phyloP scores from a whole-genome alignment of 164 flowering plant genomes.

The Buxus sempervirens region DNA sequence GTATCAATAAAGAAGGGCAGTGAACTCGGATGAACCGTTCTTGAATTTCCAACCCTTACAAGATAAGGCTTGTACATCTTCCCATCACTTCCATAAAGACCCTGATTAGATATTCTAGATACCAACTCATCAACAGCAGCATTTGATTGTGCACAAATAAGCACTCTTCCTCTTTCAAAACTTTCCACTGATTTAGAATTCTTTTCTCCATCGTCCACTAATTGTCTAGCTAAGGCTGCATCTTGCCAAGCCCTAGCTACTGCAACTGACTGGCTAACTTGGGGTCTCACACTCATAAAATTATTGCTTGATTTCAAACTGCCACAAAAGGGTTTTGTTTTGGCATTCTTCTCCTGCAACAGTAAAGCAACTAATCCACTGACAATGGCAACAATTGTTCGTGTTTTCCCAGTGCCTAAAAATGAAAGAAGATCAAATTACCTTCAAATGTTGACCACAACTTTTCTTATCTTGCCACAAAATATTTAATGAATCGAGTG shows the following conservation, averaged over 20 bases:
- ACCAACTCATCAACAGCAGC: slow-evolving; percentile 98
- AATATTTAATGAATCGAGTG: background rate
- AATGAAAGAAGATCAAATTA: slow-evolving; percentile 11
- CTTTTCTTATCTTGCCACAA: too few species aligned
- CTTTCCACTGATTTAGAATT: slow-evolving; percentile 28
- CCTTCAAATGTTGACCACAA: too few species aligned
- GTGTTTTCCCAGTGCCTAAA: slow-evolving; percentile 95
- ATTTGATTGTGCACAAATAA: slow-evolving; percentile 98
- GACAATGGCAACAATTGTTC: slow-evolving; percentile 86
- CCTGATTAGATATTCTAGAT: slow-evolving; percentile 70
- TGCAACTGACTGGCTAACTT: slow-evolving; percentile 58
- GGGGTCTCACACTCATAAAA: slow-evolving; percentile 28
- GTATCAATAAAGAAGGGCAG: slow-evolving; percentile 89
- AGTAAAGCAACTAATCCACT: slow-evolving; percentile 73
- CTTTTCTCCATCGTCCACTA: slow-evolving; percentile 46
- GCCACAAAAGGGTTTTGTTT: slow-evolving; percentile 12
- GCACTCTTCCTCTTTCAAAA: slow-evolving; percentile 61
- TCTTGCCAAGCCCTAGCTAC: slow-evolving; percentile 95
- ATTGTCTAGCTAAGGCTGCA: slow-evolving; percentile 83
- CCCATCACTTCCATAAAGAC: slow-evolving; percentile 82
- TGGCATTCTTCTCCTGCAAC: slow-evolving; percentile 22
- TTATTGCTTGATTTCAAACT: slow-evolving; percentile 20
- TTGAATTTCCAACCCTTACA: slow-evolving; percentile 92
- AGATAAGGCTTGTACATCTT: slow-evolving; percentile 75
- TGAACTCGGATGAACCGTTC: slow-evolving; percentile 82